These are phyloP conservation scores for Trypanosoma boissoni DNA, from an alignment of 208 protist genomes.

Conservation along the genomic window DNA sequence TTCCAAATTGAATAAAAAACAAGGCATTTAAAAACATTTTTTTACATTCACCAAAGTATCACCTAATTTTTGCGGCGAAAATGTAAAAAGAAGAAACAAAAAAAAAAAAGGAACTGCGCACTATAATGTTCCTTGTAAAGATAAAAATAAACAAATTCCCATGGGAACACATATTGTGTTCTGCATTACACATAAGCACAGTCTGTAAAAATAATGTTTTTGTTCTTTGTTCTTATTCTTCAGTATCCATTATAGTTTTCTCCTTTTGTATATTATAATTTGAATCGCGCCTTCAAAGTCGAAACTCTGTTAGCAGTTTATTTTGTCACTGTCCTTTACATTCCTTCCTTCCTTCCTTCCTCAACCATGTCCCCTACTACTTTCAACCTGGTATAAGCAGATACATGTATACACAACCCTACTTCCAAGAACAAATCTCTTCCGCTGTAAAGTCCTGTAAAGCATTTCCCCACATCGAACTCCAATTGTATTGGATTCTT, in stretches of 20 bases:
- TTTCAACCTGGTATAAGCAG: no score
- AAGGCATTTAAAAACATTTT: no score
- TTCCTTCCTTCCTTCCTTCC: background rate
- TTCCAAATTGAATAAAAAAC: no score
- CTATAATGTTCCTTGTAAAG: slow-evolving; percentile 13
- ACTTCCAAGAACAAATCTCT: no score
- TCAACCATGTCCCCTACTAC: no score
- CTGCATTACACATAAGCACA: no score
- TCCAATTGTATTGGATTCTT: no score
- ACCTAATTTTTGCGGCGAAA: background rate
- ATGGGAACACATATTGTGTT: no score
- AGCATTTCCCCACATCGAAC: no score
- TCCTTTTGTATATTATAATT: slow-evolving; percentile 2
- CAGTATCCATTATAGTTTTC: slow-evolving; percentile 4
- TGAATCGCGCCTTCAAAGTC: background rate
- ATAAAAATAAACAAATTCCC: background rate
- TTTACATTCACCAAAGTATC: background rate
- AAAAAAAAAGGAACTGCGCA: slow-evolving; percentile 13
- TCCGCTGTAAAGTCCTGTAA: no score
- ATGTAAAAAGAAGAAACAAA: slow-evolving; percentile 6
- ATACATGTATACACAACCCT: no score
- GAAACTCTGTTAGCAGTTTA: no score
- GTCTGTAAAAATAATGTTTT: background rate
- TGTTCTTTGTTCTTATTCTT: slow-evolving; percentile 3
- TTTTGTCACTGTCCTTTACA: background rate